These are phyloP conservation scores for Bacterosira constricta DNA, from an alignment of 108 stramenopile species.

Conservation along the genomic window DNA sequence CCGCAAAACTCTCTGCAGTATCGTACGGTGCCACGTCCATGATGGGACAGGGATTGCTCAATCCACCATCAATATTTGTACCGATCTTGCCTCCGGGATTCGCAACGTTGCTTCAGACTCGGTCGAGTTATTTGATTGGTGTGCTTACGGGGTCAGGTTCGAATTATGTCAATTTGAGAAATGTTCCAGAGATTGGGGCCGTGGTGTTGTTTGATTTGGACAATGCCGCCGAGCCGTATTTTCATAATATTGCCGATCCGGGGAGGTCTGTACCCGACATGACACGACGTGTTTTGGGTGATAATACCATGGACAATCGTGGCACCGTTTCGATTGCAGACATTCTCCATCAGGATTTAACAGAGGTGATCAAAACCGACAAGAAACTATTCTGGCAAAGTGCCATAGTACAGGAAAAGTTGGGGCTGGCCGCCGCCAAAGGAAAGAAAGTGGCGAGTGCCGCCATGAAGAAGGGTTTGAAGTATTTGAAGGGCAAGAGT, in stretches of 20 bases:
- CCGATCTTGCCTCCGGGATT: constrained; percentile 56
- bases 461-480: constrained; percentile 46
- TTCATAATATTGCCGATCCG: constrained; percentile 35
- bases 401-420: constrained; percentile 50
- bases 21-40: constrained; percentile 46
- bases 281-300: constrained; percentile 19
- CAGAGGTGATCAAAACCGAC: constrained; percentile 27
- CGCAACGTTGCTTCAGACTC: constrained; percentile 26
- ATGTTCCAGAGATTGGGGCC: constrained; percentile 16
- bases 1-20: constrained; percentile 41
- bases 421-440: constrained; percentile 45
- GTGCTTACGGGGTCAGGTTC: constrained; percentile 15
- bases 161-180: constrained; percentile 21
- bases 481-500: constrained; percentile 33
- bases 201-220: constrained; percentile 55
- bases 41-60: constrained; percentile 56
- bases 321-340: constrained; percentile 24
- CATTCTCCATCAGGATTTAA: constrained; percentile 37
- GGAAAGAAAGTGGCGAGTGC: constrained; percentile 28
- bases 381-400: constrained; percentile 46
- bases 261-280: constrained; percentile 39
- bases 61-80: constrained; percentile 40
- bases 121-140: constrained; percentile 53
- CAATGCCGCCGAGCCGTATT: constrained; percentile 40
- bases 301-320: constrained; percentile 2